Evolutionary conservation across 78 protist genomes (phyloP), one percentile per base, ranked within the genome.

Genomic region (Dictyostelium intermedium): DNA sequence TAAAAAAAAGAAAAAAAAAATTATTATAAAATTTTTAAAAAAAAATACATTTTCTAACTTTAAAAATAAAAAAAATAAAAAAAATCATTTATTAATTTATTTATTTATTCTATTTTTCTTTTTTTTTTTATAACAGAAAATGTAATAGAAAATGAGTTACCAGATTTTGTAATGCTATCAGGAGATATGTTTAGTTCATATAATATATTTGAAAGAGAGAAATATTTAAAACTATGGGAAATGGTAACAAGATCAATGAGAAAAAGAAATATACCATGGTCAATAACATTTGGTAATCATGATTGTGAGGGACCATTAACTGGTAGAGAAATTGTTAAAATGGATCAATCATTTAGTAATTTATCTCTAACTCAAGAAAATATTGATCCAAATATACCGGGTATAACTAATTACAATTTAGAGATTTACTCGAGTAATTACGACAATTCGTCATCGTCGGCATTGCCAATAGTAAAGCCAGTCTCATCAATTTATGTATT

Each of bases 101-200:
- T 14, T 45, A 41, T 23, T n/a, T 30, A 11, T 69, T 69, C 13
- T 66, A 7, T 45, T 6, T 70, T n/a, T n/a, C n/a, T n/a, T n/a
- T n/a, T n/a, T n/a, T n/a, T n/a, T n/a, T n/a, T n/a, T n/a, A n/a
- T n/a, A n/a, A n/a, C n/a, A 85, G 92, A 85, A 39, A 39, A 5
- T 4, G 80, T 87, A 18, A 25, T 87, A 2, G 92, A 76, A 35
- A 39, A 13, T 18, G 92, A 87, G 20, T 61, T 47, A 16, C 92
- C 92, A 41, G 85, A 87, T 63, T 87, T 78, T 76, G 84, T 76
- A 30, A 87, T 87, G 60, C 63, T 87, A 16, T 87, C 92, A 32
- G 92, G 92, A 7, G 92, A 87, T 87, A 87, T 87, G 92, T 76
- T 87, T 14, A 78, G 85, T 87, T 78, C 85, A 37, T 66, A 83